phyloP scores from a whole-genome alignment of 495 filamentous ascomycete genomes.

The Penicillium bovifimosum region DNA sequence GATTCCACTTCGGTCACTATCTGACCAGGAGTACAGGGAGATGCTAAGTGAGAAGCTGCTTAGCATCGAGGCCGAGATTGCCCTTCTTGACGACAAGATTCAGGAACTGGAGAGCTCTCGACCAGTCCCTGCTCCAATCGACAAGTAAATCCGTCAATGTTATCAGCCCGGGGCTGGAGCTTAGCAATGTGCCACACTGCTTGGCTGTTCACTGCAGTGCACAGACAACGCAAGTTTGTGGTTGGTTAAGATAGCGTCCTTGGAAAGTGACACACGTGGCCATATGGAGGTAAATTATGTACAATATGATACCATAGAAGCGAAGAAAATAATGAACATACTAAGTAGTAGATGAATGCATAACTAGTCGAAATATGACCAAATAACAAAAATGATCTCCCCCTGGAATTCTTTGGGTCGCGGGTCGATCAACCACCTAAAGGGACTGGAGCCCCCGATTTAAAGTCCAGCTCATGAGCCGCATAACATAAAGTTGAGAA shows the following conservation, averaged over 20 bases:
- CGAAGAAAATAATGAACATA: background rate
- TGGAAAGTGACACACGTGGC: background rate
- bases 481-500: background rate
- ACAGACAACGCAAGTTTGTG: slow-evolving; percentile 14
- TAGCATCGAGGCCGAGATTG: slow-evolving; percentile 75
- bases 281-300: background rate
- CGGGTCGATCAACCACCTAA: slow-evolving; percentile 17
- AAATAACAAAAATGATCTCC: background rate
- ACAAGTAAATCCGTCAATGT: slow-evolving; percentile 4
- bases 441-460: background rate
- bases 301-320: slow-evolving; percentile 3
- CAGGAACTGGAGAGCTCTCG: slow-evolving; percentile 40
- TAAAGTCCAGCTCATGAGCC: background rate
- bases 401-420: slow-evolving; percentile 5
- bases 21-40: slow-evolving; percentile 70
- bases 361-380: too few species aligned
- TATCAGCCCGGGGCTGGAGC: background rate
- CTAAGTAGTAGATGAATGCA: background rate
- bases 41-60: slow-evolving; percentile 75
- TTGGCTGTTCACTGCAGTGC: slow-evolving; percentile 14
- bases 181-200: slow-evolving; percentile 7
- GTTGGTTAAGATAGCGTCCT: background rate
- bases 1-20: slow-evolving; percentile 72
- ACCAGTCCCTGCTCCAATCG: slow-evolving; percentile 1
- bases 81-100: slow-evolving; percentile 80